Conservation (phyloP, 2,329 filamentous ascomycete species). For the Aspergillus pseudotamarii region DNA sequence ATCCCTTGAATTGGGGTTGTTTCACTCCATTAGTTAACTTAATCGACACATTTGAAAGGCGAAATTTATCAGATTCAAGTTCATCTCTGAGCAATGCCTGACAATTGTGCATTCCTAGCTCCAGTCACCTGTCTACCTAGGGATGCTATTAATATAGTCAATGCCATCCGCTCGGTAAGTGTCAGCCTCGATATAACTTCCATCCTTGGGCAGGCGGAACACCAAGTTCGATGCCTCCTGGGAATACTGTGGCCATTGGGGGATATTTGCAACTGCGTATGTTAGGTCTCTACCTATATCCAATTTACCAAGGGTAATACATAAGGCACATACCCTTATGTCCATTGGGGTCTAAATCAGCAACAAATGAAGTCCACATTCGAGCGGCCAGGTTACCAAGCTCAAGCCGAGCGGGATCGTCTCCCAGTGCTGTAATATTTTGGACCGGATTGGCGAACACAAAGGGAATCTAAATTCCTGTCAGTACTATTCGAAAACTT, state of each 20-base stretch:
- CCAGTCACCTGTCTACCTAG: conserved; percentile 13
- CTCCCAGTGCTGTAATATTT: conserved; percentile 29
- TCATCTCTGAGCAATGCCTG: not conserved
- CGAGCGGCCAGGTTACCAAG: conserved; percentile 33
- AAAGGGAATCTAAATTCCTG: conserved; percentile 30
- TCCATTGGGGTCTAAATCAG: conserved; percentile 31
- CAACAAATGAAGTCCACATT: conserved; percentile 37
- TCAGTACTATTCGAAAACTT: not conserved
- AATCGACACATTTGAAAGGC: not conserved
- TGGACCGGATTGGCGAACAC: conserved; percentile 36
- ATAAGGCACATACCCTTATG: conserved; percentile 27
- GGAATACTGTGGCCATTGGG: conserved; percentile 29
- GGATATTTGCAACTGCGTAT: conserved; percentile 23
- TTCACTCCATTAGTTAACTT: not conserved
- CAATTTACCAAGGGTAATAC: not conserved
- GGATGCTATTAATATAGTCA: conserved; percentile 31
- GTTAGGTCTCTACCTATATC: not conserved
- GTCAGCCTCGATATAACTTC: conserved; percentile 32
- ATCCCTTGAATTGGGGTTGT: not conserved
- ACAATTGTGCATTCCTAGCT: not conserved
- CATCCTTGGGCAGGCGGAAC: conserved; percentile 28
- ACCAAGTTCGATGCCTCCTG: conserved; percentile 27
- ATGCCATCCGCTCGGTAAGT: conserved; percentile 31
- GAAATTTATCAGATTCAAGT: not conserved
- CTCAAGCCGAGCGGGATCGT: conserved; percentile 27